phyloP scores from a whole-genome alignment of 2,329 filamentous ascomycete species.

The Ophiocordyceps camponoti-leonardi region DNA sequence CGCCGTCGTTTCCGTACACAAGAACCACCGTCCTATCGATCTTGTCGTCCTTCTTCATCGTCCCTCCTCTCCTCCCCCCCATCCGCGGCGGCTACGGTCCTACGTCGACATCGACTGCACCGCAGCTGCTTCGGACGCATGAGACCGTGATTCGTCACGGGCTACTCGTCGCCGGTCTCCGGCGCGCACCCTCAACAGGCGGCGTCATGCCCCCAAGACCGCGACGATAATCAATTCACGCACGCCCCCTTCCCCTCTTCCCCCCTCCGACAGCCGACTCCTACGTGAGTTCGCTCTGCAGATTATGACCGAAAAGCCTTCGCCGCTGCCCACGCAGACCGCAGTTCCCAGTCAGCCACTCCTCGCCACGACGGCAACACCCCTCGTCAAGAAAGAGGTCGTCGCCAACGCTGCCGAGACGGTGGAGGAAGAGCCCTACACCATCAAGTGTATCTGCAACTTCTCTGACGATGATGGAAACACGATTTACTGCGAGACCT shows the following conservation, averaged over 20 bases:
- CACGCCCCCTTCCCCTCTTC: constrained; percentile 14
- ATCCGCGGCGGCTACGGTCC: not conserved
- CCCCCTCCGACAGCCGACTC: constrained; percentile 10
- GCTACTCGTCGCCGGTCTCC: constrained; percentile 5
- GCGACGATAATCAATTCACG: constrained; percentile 29
- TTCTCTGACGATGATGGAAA: constrained; percentile 92
- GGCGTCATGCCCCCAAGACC: constrained; percentile 42
- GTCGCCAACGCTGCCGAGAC: constrained; percentile 28
- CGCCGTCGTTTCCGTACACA: constrained; percentile 1
- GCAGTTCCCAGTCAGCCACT: constrained; percentile 36
- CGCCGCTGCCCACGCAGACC: constrained; percentile 35
- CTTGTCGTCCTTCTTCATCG: not conserved
- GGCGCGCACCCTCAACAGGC: constrained; percentile 26
- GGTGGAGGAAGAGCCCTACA: constrained; percentile 65
- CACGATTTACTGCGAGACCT: constrained; percentile 90
- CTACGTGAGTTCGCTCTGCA: constrained; percentile 25
- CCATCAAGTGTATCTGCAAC: constrained; percentile 94
- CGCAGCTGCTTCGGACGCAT: constrained; percentile 5
- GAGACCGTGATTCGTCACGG: constrained; percentile 3
- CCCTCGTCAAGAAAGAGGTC: constrained; percentile 21
- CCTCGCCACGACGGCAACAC: constrained; percentile 15
- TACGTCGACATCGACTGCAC: constrained; percentile 1
- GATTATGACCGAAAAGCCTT: constrained; percentile 47
- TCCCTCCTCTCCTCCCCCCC: not conserved
- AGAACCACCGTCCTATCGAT: not conserved